These are phyloP conservation scores for Auricularia heimuer DNA, from an alignment of 768 basidiomycete genomes.

Conservation along the genomic window DNA sequence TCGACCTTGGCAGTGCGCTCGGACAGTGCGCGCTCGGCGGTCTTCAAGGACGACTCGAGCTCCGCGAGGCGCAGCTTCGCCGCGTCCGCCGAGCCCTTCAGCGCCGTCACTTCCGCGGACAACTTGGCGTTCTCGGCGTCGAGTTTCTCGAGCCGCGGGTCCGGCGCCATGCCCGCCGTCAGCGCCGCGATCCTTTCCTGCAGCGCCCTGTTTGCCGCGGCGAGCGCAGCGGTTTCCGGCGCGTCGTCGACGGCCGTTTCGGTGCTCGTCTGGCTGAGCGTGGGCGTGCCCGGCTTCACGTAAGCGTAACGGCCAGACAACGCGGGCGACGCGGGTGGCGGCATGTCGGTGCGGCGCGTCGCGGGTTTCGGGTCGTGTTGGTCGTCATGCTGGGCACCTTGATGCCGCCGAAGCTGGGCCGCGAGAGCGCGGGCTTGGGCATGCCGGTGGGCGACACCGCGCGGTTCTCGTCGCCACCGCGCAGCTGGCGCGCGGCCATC, in stretches of 20 bases:
- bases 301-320: slow-evolving; percentile 21
- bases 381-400: not conserved
- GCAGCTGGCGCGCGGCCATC: slow-evolving; percentile 75
- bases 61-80: slow-evolving; percentile 30
- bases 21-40: slow-evolving; percentile 31
- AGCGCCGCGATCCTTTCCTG: slow-evolving; percentile 43
- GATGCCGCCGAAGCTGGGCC: slow-evolving; percentile 6
- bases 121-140: slow-evolving; percentile 50
- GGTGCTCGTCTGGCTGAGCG: slow-evolving; percentile 12
- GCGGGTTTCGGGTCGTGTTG: slow-evolving; percentile 3
- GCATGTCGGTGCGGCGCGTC: slow-evolving; percentile 38
- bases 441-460: not conserved
- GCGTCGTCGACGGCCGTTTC: slow-evolving; percentile 12
- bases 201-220: slow-evolving; percentile 27
- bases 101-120: slow-evolving; percentile 15
- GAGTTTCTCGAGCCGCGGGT: slow-evolving; percentile 42
- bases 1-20: slow-evolving; percentile 38
- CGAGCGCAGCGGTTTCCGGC: slow-evolving; percentile 7
- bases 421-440: slow-evolving; percentile 3
- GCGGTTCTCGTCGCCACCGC: slow-evolving; percentile 29
- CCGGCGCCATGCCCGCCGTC: slow-evolving; percentile 20
- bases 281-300: slow-evolving; percentile 11
- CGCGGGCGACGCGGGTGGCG: slow-evolving; percentile 61
- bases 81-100: slow-evolving; percentile 38
- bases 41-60: slow-evolving; percentile 34